Conservation (phyloP, 805 yeast genomes). For the Suhomyces faveliae region DNA sequence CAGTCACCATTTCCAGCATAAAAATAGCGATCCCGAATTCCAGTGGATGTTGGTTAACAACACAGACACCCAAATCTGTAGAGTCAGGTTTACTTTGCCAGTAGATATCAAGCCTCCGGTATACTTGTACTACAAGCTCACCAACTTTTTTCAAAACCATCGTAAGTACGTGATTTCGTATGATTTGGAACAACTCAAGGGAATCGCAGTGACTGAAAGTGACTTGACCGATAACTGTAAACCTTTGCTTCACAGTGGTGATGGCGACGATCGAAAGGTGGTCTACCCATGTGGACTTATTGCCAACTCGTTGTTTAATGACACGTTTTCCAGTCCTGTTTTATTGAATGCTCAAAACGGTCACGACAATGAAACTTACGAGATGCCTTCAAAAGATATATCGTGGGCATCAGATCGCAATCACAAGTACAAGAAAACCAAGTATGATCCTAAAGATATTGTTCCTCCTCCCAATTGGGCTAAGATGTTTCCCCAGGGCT, state of each 20-base stretch:
- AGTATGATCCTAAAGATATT: conserved; percentile 63
- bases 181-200: conserved; percentile 78
- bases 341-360: conserved; percentile 46
- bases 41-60: conserved; percentile 56
- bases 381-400: conserved; percentile 55
- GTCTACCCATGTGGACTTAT: conserved; percentile 93
- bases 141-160: conserved; percentile 93
- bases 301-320: conserved; percentile 91
- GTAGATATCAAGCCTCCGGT: conserved; percentile 66
- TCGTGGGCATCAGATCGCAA: conserved; percentile 82
- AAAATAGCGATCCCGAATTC: conserved; percentile 45
- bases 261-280: conserved; percentile 40
- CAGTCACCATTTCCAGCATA: conserved; percentile 57
- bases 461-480: conserved; percentile 96
- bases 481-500: conserved; percentile 77
- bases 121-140: conserved; percentile 77
- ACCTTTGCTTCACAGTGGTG: conserved; percentile 40
- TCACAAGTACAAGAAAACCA: conserved; percentile 65
- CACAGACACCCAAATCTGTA: conserved; percentile 52
- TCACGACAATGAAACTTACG: conserved; percentile 41
- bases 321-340: conserved; percentile 62
- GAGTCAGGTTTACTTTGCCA: conserved; percentile 71
- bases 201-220: conserved; percentile 58
- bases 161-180: conserved; percentile 86
- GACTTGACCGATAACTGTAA: conserved; percentile 44